Conservation (phyloP, 2,329 filamentous ascomycete genomes). For the Paecilomyces variotii region DNA sequence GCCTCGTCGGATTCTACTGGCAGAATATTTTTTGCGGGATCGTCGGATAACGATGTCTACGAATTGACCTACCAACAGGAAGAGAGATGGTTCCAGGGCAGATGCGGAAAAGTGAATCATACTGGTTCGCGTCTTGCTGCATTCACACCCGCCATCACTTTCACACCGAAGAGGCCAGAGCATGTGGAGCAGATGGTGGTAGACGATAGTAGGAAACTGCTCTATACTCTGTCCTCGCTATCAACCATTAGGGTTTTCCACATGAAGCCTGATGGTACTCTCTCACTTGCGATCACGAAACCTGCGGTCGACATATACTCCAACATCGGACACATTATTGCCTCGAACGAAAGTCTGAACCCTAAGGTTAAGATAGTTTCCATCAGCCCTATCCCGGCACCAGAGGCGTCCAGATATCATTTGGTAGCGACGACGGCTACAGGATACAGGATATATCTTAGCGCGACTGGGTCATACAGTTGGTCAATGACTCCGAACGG, state of each 20-base stretch:
- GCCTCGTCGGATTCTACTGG: conserved; percentile 69
- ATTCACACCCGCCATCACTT: conserved; percentile 34
- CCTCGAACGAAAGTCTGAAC: conserved; percentile 61
- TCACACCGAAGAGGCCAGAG: conserved; percentile 45
- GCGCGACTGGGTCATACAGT: conserved; percentile 67
- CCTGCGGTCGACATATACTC: conserved; percentile 47
- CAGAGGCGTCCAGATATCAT: conserved; percentile 75
- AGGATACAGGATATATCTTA: conserved; percentile 86
- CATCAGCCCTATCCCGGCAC: conserved; percentile 76
- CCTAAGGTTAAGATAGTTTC: conserved; percentile 67
- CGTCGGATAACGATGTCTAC: conserved; percentile 75
- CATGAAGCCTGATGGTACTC: conserved; percentile 55
- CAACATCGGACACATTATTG: conserved; percentile 79
- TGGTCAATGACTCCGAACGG: conserved; percentile 48
- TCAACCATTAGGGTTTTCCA: conserved; percentile 90
- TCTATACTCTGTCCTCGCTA: conserved; percentile 82
- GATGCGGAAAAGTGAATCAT: conserved; percentile 83
- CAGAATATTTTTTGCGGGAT: conserved; percentile 86
- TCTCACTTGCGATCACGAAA: conserved; percentile 50
- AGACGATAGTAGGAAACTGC: conserved; percentile 77
- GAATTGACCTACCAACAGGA: conserved; percentile 96
- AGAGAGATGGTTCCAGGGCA: conserved; percentile 90
- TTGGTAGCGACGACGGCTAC: conserved; percentile 85
- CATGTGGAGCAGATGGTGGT: conserved; percentile 71
- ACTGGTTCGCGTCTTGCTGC: conserved; percentile 65